Conservation (phyloP, 2,329 filamentous ascomycete species). For the Epicoccum nigrum region DNA sequence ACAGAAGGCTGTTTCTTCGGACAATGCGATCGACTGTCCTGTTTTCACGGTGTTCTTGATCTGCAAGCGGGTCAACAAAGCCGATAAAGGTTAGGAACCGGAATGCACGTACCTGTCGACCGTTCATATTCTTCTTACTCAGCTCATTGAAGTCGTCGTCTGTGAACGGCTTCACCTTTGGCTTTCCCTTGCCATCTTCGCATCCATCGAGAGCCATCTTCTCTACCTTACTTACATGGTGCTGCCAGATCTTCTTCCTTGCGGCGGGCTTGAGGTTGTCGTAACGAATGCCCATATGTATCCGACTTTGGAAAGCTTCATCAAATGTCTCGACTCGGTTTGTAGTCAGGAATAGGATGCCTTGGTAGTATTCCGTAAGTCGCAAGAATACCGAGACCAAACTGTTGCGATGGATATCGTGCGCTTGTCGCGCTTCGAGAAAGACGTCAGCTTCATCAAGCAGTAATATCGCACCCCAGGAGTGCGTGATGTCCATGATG, state of each 20-base stretch:
- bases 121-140: conserved; percentile 71
- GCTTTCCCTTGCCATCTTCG: conserved; percentile 53
- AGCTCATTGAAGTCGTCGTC: conserved; percentile 72
- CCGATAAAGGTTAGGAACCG: not conserved
- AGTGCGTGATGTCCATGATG: conserved; percentile 83
- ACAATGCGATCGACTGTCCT: conserved; percentile 80
- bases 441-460: conserved; percentile 72
- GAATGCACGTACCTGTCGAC: conserved; percentile 61
- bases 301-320: conserved; percentile 86
- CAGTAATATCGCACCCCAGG: conserved; percentile 83
- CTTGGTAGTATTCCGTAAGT: conserved; percentile 88
- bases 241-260: conserved; percentile 79
- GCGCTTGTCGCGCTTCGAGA: conserved; percentile 79
- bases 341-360: conserved; percentile 87
- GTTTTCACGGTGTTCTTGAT: conserved; percentile 90
- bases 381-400: conserved; percentile 87
- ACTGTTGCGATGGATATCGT: conserved; percentile 83
- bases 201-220: conserved; percentile 53
- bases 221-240: conserved; percentile 78
- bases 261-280: conserved; percentile 74
- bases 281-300: conserved; percentile 84
- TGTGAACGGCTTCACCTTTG: conserved; percentile 58
- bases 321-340: conserved; percentile 89
- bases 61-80: conserved; percentile 52
- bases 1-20: conserved; percentile 71